These are phyloP conservation scores for Lotus japonicus DNA, from an alignment of 306 rosid species.

Conservation along the genomic window DNA sequence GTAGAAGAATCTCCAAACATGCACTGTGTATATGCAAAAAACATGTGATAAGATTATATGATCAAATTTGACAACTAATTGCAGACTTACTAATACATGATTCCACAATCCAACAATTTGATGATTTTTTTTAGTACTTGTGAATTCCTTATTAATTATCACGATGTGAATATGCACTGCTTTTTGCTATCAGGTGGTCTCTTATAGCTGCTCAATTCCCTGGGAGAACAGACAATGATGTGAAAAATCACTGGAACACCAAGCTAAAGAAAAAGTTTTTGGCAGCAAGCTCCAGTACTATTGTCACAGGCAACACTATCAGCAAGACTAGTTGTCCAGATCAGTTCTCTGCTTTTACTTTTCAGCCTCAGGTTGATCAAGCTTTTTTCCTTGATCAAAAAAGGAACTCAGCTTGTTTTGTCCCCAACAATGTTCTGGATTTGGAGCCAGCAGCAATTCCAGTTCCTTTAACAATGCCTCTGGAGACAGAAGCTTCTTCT, in stretches of 20 bases:
- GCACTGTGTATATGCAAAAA: neutral
- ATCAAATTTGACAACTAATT: neutral
- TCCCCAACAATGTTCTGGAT: neutral
- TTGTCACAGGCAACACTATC: neutral
- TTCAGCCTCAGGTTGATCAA: constrained; percentile 14
- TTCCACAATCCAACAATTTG: neutral
- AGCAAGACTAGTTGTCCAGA: constrained; percentile 1
- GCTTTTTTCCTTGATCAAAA: constrained; percentile 1
- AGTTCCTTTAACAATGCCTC: constrained; percentile 4
- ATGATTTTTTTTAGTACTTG: neutral
- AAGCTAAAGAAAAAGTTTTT: constrained; percentile 23
- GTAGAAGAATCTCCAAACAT: too few species aligned
- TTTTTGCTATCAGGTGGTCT: constrained; percentile 18
- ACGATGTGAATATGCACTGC: neutral
- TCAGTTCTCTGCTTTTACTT: constrained; percentile 5
- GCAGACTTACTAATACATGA: neutral
- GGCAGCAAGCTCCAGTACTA: neutral
- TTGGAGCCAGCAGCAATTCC: neutral
- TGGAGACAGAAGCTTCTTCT: constrained; percentile 1
- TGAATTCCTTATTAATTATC: neutral
- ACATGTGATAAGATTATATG: neutral
- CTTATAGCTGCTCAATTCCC: constrained; percentile 24
- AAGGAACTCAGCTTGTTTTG: neutral
- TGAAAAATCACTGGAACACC: constrained; percentile 29
- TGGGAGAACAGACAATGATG: constrained; percentile 28